phyloP scores from a whole-genome alignment of 345 rosid species.

The Combretum micranthum region DNA sequence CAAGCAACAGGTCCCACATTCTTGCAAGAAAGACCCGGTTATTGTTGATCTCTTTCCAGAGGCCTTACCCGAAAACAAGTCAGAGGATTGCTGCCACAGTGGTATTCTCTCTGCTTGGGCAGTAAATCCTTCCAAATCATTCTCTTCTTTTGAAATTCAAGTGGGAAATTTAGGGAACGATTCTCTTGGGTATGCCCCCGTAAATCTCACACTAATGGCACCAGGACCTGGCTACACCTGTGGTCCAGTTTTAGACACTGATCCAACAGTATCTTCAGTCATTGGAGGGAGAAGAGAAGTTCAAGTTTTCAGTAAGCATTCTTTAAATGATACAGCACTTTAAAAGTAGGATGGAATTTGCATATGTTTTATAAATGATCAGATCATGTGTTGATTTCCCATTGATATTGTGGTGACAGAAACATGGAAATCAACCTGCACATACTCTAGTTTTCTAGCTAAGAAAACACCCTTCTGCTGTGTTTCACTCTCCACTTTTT shows the following conservation, averaged over 20 bases:
- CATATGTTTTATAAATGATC: neutral
- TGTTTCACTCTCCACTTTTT: slow-evolving; percentile 55
- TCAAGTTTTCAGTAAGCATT: slow-evolving; percentile 43
- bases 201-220: slow-evolving; percentile 35
- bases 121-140: slow-evolving; percentile 38
- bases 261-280: slow-evolving; percentile 32
- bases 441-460: slow-evolving; percentile 44
- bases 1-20: slow-evolving; percentile 30
- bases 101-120: slow-evolving; percentile 46
- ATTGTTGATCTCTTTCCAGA: slow-evolving; percentile 37
- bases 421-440: slow-evolving; percentile 64
- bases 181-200: slow-evolving; percentile 24
- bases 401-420: slow-evolving; percentile 18
- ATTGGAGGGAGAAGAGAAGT: slow-evolving; percentile 43
- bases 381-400: neutral
- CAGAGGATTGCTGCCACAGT: slow-evolving; percentile 35
- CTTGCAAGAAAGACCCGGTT: slow-evolving; percentile 33
- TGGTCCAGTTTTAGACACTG: slow-evolving; percentile 24
- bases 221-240: slow-evolving; percentile 60
- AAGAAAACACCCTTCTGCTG: slow-evolving; percentile 40
- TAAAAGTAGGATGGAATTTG: neutral
- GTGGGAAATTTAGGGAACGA: slow-evolving; percentile 29
- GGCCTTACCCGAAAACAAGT: slow-evolving; percentile 13
- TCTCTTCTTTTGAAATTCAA: slow-evolving; percentile 39
- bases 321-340: neutral